Conservation (phyloP, 2,329 filamentous ascomycete species). For the Calonectria pseudoturangicola region DNA sequence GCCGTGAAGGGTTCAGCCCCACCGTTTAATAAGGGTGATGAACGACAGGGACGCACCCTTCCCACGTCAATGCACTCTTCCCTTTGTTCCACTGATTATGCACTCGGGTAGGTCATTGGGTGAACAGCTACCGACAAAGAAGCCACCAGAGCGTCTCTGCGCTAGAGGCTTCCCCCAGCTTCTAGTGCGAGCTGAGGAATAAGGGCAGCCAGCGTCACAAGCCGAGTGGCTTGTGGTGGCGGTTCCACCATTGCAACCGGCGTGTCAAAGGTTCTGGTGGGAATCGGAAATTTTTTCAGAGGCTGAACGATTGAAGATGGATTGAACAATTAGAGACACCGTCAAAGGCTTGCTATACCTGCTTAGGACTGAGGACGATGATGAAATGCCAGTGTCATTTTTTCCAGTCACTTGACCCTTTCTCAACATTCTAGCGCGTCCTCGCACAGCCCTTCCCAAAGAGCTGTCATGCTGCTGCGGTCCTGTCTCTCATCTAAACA, state of each 20-base stretch:
- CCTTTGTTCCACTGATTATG: not conserved
- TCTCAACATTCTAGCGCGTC: too few species aligned
- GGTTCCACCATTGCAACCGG: not conserved
- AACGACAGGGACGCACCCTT: not conserved
- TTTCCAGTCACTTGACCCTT: too few species aligned
- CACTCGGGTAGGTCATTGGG: not conserved
- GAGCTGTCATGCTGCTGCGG: too few species aligned
- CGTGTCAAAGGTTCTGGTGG: not conserved
- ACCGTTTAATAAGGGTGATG: not conserved
- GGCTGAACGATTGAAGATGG: too few species aligned
- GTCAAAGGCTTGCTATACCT: too few species aligned
- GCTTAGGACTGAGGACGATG: too few species aligned
- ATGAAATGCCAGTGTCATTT: too few species aligned
- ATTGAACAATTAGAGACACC: too few species aligned
- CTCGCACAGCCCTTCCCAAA: too few species aligned
- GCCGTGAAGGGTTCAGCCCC: not conserved
- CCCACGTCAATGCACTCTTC: constrained; percentile 1
- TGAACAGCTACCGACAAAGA: not conserved
- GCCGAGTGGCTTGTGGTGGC: constrained; percentile 1
- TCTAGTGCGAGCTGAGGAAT: not conserved
- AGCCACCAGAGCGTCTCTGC: not conserved
- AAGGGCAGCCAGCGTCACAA: constrained; percentile 2
- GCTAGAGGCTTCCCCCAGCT: constrained; percentile 6
- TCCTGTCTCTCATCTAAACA: too few species aligned
- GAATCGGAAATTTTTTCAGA: not conserved